These are phyloP conservation scores for Colletotrichum lentis DNA, from an alignment of 2,329 filamentous ascomycete species.

Conservation along the genomic window DNA sequence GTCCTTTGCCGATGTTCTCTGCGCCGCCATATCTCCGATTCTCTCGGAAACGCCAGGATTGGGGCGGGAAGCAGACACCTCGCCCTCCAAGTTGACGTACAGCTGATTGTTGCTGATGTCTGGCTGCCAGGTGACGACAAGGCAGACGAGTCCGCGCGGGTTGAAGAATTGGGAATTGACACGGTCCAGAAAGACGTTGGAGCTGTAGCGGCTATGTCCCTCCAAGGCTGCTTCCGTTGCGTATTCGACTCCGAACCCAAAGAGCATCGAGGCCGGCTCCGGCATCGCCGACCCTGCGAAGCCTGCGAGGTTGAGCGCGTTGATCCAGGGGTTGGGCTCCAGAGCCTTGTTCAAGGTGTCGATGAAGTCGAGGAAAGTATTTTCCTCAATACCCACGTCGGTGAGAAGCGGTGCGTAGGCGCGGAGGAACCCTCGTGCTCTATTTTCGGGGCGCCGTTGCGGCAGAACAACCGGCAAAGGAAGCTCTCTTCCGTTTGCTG, in stretches of 20 bases:
- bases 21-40: neutral
- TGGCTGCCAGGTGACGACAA: slow-evolving; percentile 62
- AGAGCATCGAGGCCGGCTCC: slow-evolving; percentile 51
- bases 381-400: slow-evolving; percentile 57
- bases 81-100: slow-evolving; percentile 46
- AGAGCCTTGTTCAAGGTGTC: slow-evolving; percentile 56
- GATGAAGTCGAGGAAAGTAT: slow-evolving; percentile 58
- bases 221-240: slow-evolving; percentile 53
- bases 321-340: slow-evolving; percentile 46
- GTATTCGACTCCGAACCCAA: slow-evolving; percentile 55
- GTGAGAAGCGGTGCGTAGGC: slow-evolving; percentile 60
- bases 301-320: slow-evolving; percentile 54
- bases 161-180: slow-evolving; percentile 66
- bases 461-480: slow-evolving; percentile 60
- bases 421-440: slow-evolving; percentile 59
- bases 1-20: neutral
- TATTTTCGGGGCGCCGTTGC: slow-evolving; percentile 59
- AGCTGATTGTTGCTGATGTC: slow-evolving; percentile 43
- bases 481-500: slow-evolving; percentile 33
- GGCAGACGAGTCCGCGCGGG: slow-evolving; percentile 60
- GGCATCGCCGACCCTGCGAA: slow-evolving; percentile 51
- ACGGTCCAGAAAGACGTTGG: slow-evolving; percentile 63
- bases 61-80: accelerated
- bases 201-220: slow-evolving; percentile 50
- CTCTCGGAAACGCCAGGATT: neutral